Base-by-base conservation (phyloP, 148 eudicot genomes). In the Agrostemma githago region DNA sequence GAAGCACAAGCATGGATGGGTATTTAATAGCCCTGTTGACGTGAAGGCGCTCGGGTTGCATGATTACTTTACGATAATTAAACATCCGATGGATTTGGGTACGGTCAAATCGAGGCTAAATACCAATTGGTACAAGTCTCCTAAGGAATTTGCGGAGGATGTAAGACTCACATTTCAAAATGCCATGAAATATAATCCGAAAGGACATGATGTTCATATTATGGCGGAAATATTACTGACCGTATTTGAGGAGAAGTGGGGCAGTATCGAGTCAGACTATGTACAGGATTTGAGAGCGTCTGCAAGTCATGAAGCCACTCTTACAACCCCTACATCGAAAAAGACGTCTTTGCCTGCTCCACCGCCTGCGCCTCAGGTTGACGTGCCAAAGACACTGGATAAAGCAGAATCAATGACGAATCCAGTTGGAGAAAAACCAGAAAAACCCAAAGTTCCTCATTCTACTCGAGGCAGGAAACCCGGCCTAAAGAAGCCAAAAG, bases 1-100 rank as follows among this genome's bases (percentile, higher is more conserved):
- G 89, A 92, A 88, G 84, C 93, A 90, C 83, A 95, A 95, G 81
- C 92, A 88, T 75, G 91, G 91, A 62, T 95, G 99, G 99, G 92
- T 92, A 38, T 95, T 95, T 56, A 85, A 86, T 71, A 83, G 57
- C n/a, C 99, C 97, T 2, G 99, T 95, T 74, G 92, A 92, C 82
- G 84, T 87, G 8, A 80, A 77, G 58, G 89, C 83, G 46, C 92
- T 95, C 76, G 92, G 94, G 75, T 78, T 95, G 84, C 97, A 86
- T 80, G 99, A 95, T 74, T 95, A 92, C 76, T 85, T 84, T 51
- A 88, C 84, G 4, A 84, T 92, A 64, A 90, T 92, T 63, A 89
- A 91, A 74, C 79, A 85, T 68, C 97, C 99, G 1, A 95, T 95
- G 97, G 99, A 95, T 81, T 87, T 95, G 83, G 99, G 97, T 40